Percentiles rank a stretch among this genome's conserved stretches.
Evolutionary conservation across 306 rosid genomes (phyloP).

Genomic region (Corylus americana): DNA sequence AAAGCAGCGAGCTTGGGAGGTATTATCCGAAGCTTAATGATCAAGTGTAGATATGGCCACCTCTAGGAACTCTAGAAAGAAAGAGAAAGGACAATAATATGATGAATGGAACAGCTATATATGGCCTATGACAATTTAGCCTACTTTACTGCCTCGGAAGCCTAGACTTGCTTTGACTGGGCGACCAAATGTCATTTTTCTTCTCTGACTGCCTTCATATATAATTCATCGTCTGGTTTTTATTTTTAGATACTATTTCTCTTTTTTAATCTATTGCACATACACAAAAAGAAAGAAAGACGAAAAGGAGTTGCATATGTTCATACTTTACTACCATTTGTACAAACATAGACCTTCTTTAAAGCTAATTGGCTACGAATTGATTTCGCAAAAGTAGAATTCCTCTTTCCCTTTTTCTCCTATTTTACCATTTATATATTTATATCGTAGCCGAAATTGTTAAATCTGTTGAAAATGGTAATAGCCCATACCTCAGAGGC

Average conservation of each 20-base stretch:
- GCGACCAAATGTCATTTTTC: slow-evolving; percentile 11
- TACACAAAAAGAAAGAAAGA: neutral
- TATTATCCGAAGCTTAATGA: neutral
- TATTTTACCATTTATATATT: neutral
- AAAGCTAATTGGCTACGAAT: neutral
- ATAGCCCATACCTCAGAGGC: neutral
- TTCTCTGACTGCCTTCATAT: neutral
- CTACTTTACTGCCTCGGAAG: neutral
- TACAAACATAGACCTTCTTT: neutral
- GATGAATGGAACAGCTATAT: slow-evolving; percentile 22
- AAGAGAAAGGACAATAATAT: slow-evolving; percentile 26
- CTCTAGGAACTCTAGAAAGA: slow-evolving; percentile 19
- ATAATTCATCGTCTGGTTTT: neutral
- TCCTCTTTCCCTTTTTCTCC: neutral
- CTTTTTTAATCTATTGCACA: neutral
- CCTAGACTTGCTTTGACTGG: slow-evolving; percentile 21
- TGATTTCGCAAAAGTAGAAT: neutral
- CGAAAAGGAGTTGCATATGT: neutral
- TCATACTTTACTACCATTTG: neutral
- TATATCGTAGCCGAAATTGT: neutral
- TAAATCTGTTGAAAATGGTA: neutral
- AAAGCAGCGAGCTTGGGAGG: neutral
- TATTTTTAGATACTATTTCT: too few species aligned
- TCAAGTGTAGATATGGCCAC: slow-evolving; percentile 11
- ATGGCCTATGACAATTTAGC: neutral